These are phyloP conservation scores for Phascolomyces articulosus DNA, from an alignment of 371 early-diverging fungal genomes.

Conservation along the genomic window DNA sequence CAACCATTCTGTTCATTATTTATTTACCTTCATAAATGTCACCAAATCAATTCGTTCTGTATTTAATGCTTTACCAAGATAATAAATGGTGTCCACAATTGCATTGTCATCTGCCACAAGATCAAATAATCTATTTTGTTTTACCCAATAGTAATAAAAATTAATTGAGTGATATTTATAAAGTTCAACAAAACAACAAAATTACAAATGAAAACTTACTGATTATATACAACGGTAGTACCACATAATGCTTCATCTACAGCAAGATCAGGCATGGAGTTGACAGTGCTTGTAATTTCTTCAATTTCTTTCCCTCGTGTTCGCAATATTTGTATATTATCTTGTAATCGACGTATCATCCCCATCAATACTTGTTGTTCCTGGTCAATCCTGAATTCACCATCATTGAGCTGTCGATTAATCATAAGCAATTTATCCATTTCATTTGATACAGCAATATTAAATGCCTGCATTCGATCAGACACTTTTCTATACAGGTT, in stretches of 20 bases:
- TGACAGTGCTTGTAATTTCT: slow-evolving; percentile 51
- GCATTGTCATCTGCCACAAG: slow-evolving; percentile 89
- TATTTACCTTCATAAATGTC: slow-evolving; percentile 71
- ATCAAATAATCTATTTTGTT: slow-evolving; percentile 80
- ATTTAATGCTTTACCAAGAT: slow-evolving; percentile 78
- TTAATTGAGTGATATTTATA: too few species aligned
- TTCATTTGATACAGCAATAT: slow-evolving; percentile 49
- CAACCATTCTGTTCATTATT: too few species aligned
- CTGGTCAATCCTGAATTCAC: slow-evolving; percentile 62
- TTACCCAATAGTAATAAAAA: too few species aligned
- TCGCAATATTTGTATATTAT: slow-evolving; percentile 65
- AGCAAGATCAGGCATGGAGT: slow-evolving; percentile 62
- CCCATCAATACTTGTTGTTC: slow-evolving; percentile 57
- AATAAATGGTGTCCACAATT: slow-evolving; percentile 89
- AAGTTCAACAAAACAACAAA: too few species aligned
- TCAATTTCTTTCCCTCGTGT: slow-evolving; percentile 58
- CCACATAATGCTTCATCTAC: slow-evolving; percentile 73
- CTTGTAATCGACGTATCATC: slow-evolving; percentile 53
- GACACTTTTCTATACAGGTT: slow-evolving; percentile 44
- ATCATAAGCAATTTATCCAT: slow-evolving; percentile 59
- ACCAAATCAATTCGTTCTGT: slow-evolving; percentile 67
- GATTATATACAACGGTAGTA: slow-evolving; percentile 76
- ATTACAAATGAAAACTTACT: slow-evolving; percentile 48
- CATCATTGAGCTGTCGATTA: slow-evolving; percentile 68
- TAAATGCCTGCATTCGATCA: slow-evolving; percentile 48